These are phyloP conservation scores for Ricinus communis DNA, from an alignment of 345 rosid genomes.

Conservation along the genomic window DNA sequence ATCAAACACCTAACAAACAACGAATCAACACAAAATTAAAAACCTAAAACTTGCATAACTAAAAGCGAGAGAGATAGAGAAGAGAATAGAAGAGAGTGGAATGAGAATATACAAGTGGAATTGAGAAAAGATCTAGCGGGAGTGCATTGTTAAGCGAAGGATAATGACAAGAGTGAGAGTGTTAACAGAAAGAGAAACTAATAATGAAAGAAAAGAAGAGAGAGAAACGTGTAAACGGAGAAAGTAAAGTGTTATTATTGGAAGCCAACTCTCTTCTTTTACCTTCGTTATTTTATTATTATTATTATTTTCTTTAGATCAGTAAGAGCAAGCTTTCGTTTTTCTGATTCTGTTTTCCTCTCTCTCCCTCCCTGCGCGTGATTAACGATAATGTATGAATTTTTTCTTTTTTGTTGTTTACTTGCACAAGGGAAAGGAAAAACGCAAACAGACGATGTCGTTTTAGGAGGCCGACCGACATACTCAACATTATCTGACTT, in stretches of 20 bases:
- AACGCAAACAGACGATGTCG: neutral
- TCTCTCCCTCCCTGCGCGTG: neutral
- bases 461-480: neutral
- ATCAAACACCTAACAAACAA: conserved; percentile 1
- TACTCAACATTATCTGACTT: no score
- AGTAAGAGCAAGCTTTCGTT: neutral
- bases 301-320: no score
- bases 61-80: neutral
- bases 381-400: neutral
- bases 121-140: conserved; percentile 29
- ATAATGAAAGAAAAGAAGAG: neutral
- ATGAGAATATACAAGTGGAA: conserved; percentile 19
- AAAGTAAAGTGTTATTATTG: neutral
- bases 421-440: neutral
- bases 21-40: neutral
- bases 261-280: neutral
- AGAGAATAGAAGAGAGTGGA: neutral
- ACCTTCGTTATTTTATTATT: no score
- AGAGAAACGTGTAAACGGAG: neutral
- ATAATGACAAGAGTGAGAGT: conserved; percentile 6
- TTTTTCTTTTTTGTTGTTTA: neutral
- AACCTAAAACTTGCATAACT: neutral
- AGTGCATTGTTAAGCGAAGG: conserved; percentile 4
- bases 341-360: neutral
- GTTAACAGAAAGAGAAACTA: neutral